Conservation (phyloP, 495 filamentous ascomycete genomes). For the Baudoinia panamericana region DNA sequence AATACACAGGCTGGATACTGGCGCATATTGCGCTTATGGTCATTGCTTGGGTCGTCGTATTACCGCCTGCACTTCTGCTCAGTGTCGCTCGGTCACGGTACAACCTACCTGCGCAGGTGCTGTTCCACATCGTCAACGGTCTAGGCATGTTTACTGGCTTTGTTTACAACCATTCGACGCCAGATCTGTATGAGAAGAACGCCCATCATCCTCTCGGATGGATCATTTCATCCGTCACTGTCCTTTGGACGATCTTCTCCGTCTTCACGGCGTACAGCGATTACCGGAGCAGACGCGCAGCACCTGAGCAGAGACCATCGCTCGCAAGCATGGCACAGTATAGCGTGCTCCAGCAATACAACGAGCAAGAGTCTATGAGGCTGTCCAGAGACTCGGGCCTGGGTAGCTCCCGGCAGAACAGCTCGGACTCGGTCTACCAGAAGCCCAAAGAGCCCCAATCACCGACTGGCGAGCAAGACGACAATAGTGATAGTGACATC, state of each 20-base stretch:
- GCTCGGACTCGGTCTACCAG: constrained; percentile 47
- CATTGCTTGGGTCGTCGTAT: constrained; percentile 65
- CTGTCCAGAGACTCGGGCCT: constrained; percentile 78
- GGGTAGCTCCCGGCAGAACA: constrained; percentile 30
- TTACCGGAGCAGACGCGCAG: constrained; percentile 17
- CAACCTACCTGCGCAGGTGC: constrained; percentile 56
- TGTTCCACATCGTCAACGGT: constrained; percentile 61
- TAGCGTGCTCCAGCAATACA: constrained; percentile 42
- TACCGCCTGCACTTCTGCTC: constrained; percentile 76
- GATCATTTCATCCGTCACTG: constrained; percentile 60
- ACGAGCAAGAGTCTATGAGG: constrained; percentile 39
- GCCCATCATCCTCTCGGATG: constrained; percentile 83
- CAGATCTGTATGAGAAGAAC: constrained; percentile 80
- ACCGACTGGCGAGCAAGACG: constrained; percentile 39
- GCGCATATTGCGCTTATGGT: constrained; percentile 73
- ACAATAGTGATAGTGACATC: constrained; percentile 29
- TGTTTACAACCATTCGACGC: constrained; percentile 70
- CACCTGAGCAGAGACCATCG: constrained; percentile 8
- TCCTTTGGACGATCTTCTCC: constrained; percentile 54
- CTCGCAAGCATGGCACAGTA: constrained; percentile 46
- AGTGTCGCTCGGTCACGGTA: constrained; percentile 69
- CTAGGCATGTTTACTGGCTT: constrained; percentile 57
- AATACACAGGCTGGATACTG: constrained; percentile 53
- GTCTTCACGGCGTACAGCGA: constrained; percentile 31
- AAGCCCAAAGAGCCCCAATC: constrained; percentile 31